phyloP scores from a whole-genome alignment of 805 yeast species.

The Ogataea saltuana region DNA sequence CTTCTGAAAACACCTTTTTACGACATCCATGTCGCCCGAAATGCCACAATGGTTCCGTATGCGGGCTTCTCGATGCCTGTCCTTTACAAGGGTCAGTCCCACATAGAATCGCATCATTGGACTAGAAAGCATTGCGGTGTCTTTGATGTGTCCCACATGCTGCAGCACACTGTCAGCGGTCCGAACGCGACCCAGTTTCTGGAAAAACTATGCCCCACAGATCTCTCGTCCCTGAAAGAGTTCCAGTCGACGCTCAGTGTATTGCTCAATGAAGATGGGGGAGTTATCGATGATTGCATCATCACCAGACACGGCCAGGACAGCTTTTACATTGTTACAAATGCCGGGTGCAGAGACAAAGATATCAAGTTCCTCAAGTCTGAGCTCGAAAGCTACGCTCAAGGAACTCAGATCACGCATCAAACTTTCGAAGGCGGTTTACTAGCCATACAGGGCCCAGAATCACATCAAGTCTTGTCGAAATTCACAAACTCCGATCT shows the following conservation, averaged over 20 bases:
- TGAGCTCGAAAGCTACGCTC: constrained; percentile 44
- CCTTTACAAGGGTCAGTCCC: constrained; percentile 78
- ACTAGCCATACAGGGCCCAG: constrained; percentile 92
- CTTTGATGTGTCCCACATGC: constrained; percentile 97
- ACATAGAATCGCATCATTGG: constrained; percentile 94
- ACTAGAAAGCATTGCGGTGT: constrained; percentile 84
- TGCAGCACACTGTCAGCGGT: constrained; percentile 82
- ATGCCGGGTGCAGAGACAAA: constrained; percentile 90
- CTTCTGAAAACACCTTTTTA: constrained; percentile 72
- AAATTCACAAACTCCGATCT: constrained; percentile 62
- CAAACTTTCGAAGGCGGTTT: constrained; percentile 68
- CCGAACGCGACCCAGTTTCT: constrained; percentile 64
- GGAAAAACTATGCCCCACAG: constrained; percentile 87
- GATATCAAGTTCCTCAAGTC: constrained; percentile 65
- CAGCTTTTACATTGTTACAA: constrained; percentile 82
- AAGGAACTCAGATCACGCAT: constrained; percentile 30
- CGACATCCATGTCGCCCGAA: constrained; percentile 72
- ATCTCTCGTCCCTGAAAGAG: constrained; percentile 55
- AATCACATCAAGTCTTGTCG: constrained; percentile 66
- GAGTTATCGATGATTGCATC: constrained; percentile 92
- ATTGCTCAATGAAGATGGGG: constrained; percentile 66
- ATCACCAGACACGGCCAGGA: constrained; percentile 82
- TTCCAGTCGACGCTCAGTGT: constrained; percentile 76
- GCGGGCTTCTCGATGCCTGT: constrained; percentile 98
- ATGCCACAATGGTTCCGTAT: constrained; percentile 92